phyloP scores from a whole-genome alignment of 495 filamentous ascomycete genomes.

The Penicillium maclennaniae region DNA sequence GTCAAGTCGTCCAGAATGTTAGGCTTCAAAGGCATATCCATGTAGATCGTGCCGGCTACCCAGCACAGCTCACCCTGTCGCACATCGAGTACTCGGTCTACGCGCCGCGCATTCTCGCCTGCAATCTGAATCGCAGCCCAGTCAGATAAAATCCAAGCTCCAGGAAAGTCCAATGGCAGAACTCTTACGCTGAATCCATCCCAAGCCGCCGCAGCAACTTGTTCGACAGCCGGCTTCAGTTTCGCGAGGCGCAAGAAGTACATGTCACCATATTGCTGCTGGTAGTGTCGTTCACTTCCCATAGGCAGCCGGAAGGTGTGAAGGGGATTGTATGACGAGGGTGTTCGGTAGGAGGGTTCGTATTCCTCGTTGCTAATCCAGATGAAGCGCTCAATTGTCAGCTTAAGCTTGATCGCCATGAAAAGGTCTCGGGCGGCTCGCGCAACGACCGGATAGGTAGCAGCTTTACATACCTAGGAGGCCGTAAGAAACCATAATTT shows the following conservation, averaged over 20 bases:
- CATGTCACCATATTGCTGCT: conserved; percentile 95
- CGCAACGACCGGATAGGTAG: background rate
- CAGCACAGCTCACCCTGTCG: conserved; percentile 94
- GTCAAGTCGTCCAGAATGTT: conserved; percentile 94
- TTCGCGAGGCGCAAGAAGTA: conserved; percentile 89
- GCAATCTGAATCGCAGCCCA: conserved; percentile 51
- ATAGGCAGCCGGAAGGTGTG: conserved; percentile 67
- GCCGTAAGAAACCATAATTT: conserved; percentile 33
- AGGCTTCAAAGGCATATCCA: conserved; percentile 95
- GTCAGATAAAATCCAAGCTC: background rate
- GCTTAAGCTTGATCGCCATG: background rate
- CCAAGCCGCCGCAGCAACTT: conserved; percentile 72
- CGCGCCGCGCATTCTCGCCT: conserved; percentile 66
- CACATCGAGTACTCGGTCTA: conserved; percentile 89
- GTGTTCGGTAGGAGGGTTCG: conserved; percentile 39
- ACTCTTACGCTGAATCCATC: conserved; percentile 57
- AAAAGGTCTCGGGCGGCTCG: background rate
- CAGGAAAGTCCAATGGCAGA: background rate
- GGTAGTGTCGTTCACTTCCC: conserved; percentile 68
- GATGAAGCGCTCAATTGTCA: conserved; percentile 15
- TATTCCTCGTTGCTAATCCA: conserved; percentile 38
- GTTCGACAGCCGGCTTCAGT: conserved; percentile 79
- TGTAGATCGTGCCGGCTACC: conserved; percentile 91
- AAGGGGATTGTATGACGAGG: conserved; percentile 71
- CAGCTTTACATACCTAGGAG: conserved; percentile 32